phyloP scores from a whole-genome alignment of 306 rosid genomes.

The Comarum palustre region DNA sequence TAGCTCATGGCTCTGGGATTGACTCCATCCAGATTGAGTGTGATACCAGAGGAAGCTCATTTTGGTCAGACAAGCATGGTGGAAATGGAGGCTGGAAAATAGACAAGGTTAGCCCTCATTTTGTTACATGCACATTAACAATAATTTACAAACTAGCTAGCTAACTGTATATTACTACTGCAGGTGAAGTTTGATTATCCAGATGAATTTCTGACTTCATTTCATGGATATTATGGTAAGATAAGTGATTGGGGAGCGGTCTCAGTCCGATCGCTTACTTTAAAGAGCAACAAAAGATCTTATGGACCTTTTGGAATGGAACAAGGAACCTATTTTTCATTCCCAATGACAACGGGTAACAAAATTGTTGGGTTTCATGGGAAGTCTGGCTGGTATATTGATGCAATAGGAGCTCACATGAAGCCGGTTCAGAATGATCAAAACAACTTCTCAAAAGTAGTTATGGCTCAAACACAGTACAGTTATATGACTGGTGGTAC shows the following conservation, averaged over 20 bases:
- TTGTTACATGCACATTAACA: not conserved
- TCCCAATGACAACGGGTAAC: constrained; percentile 34
- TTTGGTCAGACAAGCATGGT: constrained; percentile 76
- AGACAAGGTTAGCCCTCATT: constrained; percentile 25
- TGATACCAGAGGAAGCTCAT: constrained; percentile 51
- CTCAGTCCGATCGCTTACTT: constrained; percentile 25
- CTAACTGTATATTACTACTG: not conserved
- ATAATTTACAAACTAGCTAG: not conserved
- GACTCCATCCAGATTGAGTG: constrained; percentile 75
- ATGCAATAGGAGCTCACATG: constrained; percentile 74
- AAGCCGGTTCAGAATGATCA: constrained; percentile 37
- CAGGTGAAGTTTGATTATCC: constrained; percentile 32
- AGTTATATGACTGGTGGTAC: constrained; percentile 28
- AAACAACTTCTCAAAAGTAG: constrained; percentile 26
- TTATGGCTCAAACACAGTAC: constrained; percentile 35
- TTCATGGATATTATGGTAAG: constrained; percentile 31
- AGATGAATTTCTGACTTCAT: constrained; percentile 27
- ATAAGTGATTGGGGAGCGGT: constrained; percentile 26
- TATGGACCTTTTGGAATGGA: constrained; percentile 38
- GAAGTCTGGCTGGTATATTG: constrained; percentile 65
- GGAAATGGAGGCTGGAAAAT: constrained; percentile 62
- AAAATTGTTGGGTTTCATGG: constrained; percentile 92
- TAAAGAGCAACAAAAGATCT: constrained; percentile 30
- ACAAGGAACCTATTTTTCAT: constrained; percentile 28
- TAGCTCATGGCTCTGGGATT: constrained; percentile 59